Conservation (phyloP, 2,329 filamentous ascomycete genomes). For the Penicillium hordei region DNA sequence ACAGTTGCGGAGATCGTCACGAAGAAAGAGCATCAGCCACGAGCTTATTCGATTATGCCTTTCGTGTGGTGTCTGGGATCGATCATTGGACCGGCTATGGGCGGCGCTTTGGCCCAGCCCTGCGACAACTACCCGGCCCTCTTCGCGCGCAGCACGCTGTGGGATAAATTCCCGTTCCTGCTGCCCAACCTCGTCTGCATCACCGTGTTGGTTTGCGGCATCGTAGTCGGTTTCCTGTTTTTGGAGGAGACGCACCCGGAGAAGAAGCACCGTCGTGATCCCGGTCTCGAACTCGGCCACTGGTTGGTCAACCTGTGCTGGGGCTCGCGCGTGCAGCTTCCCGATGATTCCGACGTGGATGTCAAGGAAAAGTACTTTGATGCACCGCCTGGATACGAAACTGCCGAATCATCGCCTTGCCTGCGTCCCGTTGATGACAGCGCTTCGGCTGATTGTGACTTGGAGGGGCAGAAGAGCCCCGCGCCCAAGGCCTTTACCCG, state of each 20-base stretch:
- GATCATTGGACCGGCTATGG: slow-evolving; percentile 87
- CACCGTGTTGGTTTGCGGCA: slow-evolving; percentile 70
- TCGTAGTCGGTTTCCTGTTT: slow-evolving; percentile 78
- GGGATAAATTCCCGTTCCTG: slow-evolving; percentile 84
- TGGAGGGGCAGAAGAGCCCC: slow-evolving; percentile 44
- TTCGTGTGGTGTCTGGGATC: slow-evolving; percentile 98
- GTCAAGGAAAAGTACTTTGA: slow-evolving; percentile 51
- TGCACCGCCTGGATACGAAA: slow-evolving; percentile 68
- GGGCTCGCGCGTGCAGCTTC: slow-evolving; percentile 30
- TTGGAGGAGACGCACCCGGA: slow-evolving; percentile 90
- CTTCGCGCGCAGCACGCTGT: slow-evolving; percentile 72
- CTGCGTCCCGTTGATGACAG: slow-evolving; percentile 37
- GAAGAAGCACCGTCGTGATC: slow-evolving; percentile 73
- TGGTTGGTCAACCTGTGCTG: slow-evolving; percentile 56
- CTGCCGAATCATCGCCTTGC: slow-evolving; percentile 56
- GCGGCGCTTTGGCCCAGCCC: slow-evolving; percentile 83
- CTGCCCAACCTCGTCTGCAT: slow-evolving; percentile 90
- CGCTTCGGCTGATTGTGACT: slow-evolving; percentile 39
- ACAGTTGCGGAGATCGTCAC: slow-evolving; percentile 93
- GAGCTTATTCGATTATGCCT: slow-evolving; percentile 96
- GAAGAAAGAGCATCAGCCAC: slow-evolving; percentile 88
- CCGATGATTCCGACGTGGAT: slow-evolving; percentile 49
- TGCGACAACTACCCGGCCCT: slow-evolving; percentile 75
- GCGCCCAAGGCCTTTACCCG: slow-evolving; percentile 70
- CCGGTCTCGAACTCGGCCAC: slow-evolving; percentile 72